Conservation (phyloP, 768 basidiomycete species). For the Wakefieldia striispora region DNA sequence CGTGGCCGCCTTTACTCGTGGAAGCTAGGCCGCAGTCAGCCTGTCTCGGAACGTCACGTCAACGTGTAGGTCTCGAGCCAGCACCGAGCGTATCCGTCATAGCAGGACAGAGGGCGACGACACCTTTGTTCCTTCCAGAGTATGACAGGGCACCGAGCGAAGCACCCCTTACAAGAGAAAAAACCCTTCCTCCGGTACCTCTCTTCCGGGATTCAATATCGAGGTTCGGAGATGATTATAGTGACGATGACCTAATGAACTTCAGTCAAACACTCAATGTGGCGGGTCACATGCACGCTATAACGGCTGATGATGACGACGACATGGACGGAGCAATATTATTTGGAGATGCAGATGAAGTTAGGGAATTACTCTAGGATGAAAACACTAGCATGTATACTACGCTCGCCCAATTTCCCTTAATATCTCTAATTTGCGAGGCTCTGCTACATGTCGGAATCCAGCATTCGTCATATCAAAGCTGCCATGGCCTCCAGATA, state of each 20-base stretch:
- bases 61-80: conserved; percentile 28
- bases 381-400: conserved; percentile 7
- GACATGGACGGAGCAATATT: conserved; percentile 72
- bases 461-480: conserved; percentile 83
- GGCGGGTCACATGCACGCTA: conserved; percentile 54
- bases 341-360: conserved; percentile 83
- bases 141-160: conserved; percentile 42
- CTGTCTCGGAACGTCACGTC: conserved; percentile 26
- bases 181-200: conserved; percentile 40
- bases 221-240: conserved; percentile 31
- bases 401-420: conserved; percentile 75
- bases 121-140: conserved; percentile 78
- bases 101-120: conserved; percentile 41
- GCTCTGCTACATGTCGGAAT: conserved; percentile 63
- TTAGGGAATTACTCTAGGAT: conserved; percentile 49
- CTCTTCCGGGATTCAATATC: conserved; percentile 37
- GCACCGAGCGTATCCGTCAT: conserved; percentile 16
- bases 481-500: conserved; percentile 78
- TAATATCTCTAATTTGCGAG: conserved; percentile 68
- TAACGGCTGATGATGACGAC: conserved; percentile 68
- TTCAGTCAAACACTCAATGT: conserved; percentile 73
- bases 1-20: conserved; percentile 58
- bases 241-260: conserved; percentile 59
- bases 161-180: conserved; percentile 28
- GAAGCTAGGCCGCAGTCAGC: conserved; percentile 33